phyloP scores from a whole-genome alignment of 768 basidiomycete species.

The Dendrothele bispora region DNA sequence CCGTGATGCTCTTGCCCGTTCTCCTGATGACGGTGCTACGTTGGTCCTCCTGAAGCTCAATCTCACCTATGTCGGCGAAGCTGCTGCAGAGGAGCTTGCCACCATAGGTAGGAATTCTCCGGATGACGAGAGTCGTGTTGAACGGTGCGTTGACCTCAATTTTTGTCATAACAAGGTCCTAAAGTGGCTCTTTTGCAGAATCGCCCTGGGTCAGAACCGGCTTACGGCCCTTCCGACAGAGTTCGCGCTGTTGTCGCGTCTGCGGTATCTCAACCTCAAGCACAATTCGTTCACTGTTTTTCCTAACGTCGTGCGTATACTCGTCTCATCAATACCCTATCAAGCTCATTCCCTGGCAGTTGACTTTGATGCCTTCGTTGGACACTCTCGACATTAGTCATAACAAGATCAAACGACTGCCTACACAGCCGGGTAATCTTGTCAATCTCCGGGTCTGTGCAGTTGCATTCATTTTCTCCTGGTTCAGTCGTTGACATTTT shows the following conservation, averaged over 20 bases:
- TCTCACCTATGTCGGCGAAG: constrained; percentile 72
- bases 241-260: constrained; percentile 67
- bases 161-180: constrained; percentile 10
- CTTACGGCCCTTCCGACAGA: constrained; percentile 74
- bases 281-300: constrained; percentile 81
- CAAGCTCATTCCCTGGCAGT: constrained; percentile 38
- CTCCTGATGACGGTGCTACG: constrained; percentile 78
- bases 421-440: constrained; percentile 77
- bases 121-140: constrained; percentile 52
- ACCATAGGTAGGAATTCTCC: constrained; percentile 49
- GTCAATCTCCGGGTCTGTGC: constrained; percentile 65
- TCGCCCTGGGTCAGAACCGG: constrained; percentile 85
- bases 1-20: constrained; percentile 63
- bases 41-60: constrained; percentile 81
- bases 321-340: too few species aligned
- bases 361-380: constrained; percentile 80
- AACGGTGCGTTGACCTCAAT: constrained; percentile 48
- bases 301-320: constrained; percentile 76
- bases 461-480: not conserved
- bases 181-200: constrained; percentile 41
- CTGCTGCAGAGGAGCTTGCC: constrained; percentile 77
- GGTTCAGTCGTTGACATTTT: not conserved
- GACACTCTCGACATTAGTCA: constrained; percentile 95
- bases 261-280: constrained; percentile 87
- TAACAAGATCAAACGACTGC: constrained; percentile 84